These are phyloP conservation scores for Fusarium poae DNA, from an alignment of 2,329 filamentous ascomycete species.

Conservation along the genomic window DNA sequence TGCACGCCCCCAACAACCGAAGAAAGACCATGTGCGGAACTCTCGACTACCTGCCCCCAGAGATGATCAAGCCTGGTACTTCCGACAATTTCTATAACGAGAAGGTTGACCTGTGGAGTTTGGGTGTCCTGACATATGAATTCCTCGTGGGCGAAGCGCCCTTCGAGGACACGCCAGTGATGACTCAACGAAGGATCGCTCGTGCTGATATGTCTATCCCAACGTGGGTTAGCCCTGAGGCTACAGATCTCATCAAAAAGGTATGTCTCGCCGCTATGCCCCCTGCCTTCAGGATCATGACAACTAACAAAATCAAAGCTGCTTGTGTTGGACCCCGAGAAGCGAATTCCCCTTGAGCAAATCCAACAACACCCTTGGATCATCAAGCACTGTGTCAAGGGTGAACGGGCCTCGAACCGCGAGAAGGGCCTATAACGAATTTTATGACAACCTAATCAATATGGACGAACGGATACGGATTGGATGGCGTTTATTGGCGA, in stretches of 20 bases:
- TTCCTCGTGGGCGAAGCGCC: constrained; percentile 96
- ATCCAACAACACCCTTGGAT: constrained; percentile 96
- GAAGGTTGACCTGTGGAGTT: constrained; percentile 96
- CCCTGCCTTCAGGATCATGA: neutral
- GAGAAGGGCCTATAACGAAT: constrained; percentile 57
- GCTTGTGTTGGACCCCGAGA: constrained; percentile 92
- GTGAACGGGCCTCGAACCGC: constrained; percentile 65
- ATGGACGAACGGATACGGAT: constrained; percentile 34
- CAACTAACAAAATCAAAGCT: constrained; percentile 66
- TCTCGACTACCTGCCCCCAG: constrained; percentile 94
- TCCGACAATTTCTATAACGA: constrained; percentile 92
- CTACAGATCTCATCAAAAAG: constrained; percentile 90
- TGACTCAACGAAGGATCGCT: constrained; percentile 92
- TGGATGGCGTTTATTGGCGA: constrained; percentile 42
- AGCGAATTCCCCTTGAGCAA: constrained; percentile 89
- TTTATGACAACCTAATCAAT: constrained; percentile 32
- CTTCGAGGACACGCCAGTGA: constrained; percentile 94
- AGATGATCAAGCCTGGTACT: constrained; percentile 90
- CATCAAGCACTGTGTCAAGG: constrained; percentile 87
- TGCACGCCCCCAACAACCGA: constrained; percentile 95
- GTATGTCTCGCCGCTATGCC: constrained; percentile 62
- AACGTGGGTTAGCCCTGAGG: constrained; percentile 89
- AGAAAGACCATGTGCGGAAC: constrained; percentile 97
- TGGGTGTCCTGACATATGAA: constrained; percentile 95
- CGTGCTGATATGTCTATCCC: constrained; percentile 93